phyloP scores from a whole-genome alignment of 2,329 filamentous ascomycete genomes.

The Scedosporium minutisporum region DNA sequence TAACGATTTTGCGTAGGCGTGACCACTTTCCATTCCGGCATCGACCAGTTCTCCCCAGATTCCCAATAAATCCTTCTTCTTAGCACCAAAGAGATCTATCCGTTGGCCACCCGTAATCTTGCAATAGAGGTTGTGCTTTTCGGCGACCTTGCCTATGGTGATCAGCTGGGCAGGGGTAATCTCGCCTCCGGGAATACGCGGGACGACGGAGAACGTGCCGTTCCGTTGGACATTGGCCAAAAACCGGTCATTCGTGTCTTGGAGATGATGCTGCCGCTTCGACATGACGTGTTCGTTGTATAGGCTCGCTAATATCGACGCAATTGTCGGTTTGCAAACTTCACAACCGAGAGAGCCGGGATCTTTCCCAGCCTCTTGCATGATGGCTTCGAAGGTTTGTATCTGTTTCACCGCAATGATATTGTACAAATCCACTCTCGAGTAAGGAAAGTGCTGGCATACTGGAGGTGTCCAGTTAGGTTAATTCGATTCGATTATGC shows the following conservation, averaged over 20 bases:
- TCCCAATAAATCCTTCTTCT: constrained; percentile 71
- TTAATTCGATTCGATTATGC: background rate
- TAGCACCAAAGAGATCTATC: constrained; percentile 87
- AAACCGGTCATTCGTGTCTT: constrained; percentile 86
- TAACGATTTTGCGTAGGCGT: constrained; percentile 83
- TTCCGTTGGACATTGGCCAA: constrained; percentile 86
- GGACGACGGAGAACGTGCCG: constrained; percentile 82
- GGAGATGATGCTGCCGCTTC: constrained; percentile 58
- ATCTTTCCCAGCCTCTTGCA: constrained; percentile 67
- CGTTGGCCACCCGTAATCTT: constrained; percentile 90
- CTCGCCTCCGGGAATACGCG: constrained; percentile 73
- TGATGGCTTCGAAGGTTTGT: constrained; percentile 62
- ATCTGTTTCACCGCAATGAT: constrained; percentile 76
- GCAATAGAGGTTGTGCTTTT: constrained; percentile 75
- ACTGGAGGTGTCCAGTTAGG: constrained; percentile 23
- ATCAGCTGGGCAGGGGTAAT: constrained; percentile 82
- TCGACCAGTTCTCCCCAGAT: constrained; percentile 78
- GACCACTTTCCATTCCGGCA: constrained; percentile 81
- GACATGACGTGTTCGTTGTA: constrained; percentile 81
- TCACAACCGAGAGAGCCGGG: constrained; percentile 71
- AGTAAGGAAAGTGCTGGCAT: constrained; percentile 76
- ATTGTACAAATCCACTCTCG: constrained; percentile 81
- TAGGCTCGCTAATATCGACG: constrained; percentile 68
- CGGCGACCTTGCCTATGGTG: constrained; percentile 72
- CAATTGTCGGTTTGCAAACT: constrained; percentile 74